Evolutionary conservation across 352 stramenopile genomes (phyloP).

Genomic region (Peronospora belbahrii): DNA sequence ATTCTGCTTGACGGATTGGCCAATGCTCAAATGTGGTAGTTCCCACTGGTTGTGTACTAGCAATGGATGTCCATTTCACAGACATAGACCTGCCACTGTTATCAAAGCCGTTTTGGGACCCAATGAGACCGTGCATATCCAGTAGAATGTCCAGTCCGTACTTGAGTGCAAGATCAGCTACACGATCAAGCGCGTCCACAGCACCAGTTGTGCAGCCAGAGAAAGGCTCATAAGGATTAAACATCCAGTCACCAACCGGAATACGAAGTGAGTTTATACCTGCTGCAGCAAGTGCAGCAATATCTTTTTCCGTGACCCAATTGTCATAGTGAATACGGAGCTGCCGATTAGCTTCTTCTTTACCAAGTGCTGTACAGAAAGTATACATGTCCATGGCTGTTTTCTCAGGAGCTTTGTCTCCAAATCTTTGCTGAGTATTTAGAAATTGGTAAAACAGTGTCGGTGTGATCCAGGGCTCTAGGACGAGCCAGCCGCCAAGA

Average conservation of each 20-base stretch:
- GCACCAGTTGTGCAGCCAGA: constrained; percentile 89
- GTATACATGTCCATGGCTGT: constrained; percentile 90
- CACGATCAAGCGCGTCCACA: constrained; percentile 85
- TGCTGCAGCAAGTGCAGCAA: constrained; percentile 66
- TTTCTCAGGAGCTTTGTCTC: constrained; percentile 71
- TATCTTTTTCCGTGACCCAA: constrained; percentile 92
- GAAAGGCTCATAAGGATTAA: constrained; percentile 90
- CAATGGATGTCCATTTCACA: constrained; percentile 88
- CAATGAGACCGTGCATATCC: constrained; percentile 90
- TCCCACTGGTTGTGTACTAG: constrained; percentile 68
- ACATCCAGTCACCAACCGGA: constrained; percentile 94
- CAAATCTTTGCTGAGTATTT: constrained; percentile 53
- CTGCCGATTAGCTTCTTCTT: constrained; percentile 88
- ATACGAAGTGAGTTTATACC: constrained; percentile 84
- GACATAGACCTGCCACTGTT: constrained; percentile 87
- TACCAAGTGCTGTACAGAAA: constrained; percentile 84
- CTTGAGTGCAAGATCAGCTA: constrained; percentile 81
- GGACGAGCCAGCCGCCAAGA: constrained; percentile 93
- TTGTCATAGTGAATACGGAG: constrained; percentile 90
- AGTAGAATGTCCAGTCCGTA: constrained; percentile 87
- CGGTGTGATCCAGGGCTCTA: constrained; percentile 95
- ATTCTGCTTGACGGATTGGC: constrained; percentile 87
- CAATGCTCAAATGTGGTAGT: constrained; percentile 92
- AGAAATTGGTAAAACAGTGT: constrained; percentile 96
- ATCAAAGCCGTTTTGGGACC: constrained; percentile 94